These are phyloP conservation scores for Skeletonema marinoi DNA, from an alignment of 108 stramenopile species.

Conservation along the genomic window DNA sequence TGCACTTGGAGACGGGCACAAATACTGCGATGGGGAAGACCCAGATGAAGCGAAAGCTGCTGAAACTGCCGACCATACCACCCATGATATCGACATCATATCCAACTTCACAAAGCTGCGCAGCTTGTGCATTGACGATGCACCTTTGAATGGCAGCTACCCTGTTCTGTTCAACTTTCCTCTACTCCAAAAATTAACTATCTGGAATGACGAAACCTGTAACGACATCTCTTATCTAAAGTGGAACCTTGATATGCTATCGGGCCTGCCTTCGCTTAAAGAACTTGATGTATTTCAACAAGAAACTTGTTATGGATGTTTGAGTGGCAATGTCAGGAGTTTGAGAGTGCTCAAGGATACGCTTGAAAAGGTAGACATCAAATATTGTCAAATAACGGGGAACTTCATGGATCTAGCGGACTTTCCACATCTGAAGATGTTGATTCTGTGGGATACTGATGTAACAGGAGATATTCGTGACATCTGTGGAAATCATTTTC, in stretches of 20 bases:
- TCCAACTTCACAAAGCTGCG: background rate
- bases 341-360: background rate
- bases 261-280: background rate
- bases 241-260: conserved; percentile 1
- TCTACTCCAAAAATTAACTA: background rate
- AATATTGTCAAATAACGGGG: background rate
- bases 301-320: too few species aligned
- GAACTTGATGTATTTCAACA: too few species aligned
- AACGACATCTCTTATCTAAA: background rate
- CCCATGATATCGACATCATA: conserved; percentile 7
- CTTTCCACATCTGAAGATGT: conserved; percentile 7
- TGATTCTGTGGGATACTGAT: background rate
- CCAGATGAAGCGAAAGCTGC: background rate
- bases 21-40: background rate
- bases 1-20: background rate
- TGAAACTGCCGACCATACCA: background rate
- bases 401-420: conserved; percentile 13
- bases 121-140: background rate
- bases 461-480: background rate
- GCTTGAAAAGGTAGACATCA: background rate
- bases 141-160: background rate
- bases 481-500: background rate
- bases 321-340: background rate
- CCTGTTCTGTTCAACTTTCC: conserved; percentile 2
- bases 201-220: too few species aligned